Conservation (phyloP, 495 filamentous ascomycete species). For the Podospora appendiculata region DNA sequence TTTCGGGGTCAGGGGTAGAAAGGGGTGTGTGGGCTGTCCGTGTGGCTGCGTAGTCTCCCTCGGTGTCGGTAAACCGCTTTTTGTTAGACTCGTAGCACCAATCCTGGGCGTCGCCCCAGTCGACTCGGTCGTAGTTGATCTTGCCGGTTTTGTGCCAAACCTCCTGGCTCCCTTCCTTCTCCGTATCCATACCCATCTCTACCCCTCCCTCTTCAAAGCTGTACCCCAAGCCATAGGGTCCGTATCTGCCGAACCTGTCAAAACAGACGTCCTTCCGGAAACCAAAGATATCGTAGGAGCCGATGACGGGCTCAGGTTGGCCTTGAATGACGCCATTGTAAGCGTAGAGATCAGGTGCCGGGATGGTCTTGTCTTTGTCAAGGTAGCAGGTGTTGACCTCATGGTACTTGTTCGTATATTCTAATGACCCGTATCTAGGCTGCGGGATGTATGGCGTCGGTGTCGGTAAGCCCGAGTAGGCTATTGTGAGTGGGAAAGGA, state of each 20-base stretch:
- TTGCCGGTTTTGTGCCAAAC: slow-evolving; percentile 64
- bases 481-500: slow-evolving; percentile 18
- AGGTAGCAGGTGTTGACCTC: slow-evolving; percentile 69
- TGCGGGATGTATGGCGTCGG: slow-evolving; percentile 62
- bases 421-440: slow-evolving; percentile 53
- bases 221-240: slow-evolving; percentile 88
- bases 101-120: slow-evolving; percentile 71
- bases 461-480: slow-evolving; percentile 33
- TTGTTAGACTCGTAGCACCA: slow-evolving; percentile 61
- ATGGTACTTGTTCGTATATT: slow-evolving; percentile 52
- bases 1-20: not conserved
- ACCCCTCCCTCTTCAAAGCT: slow-evolving; percentile 63
- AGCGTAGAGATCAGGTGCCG: slow-evolving; percentile 57
- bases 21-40: not conserved
- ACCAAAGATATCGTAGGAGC: slow-evolving; percentile 70
- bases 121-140: slow-evolving; percentile 64
- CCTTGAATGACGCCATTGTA: slow-evolving; percentile 69
- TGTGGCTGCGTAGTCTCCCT: not conserved
- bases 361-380: slow-evolving; percentile 51
- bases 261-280: slow-evolving; percentile 84
- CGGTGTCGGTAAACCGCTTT: slow-evolving; percentile 47
- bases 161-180: slow-evolving; percentile 58
- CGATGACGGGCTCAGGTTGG: slow-evolving; percentile 73
- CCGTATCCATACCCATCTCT: slow-evolving; percentile 68
- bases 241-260: slow-evolving; percentile 83